Base-by-base conservation (phyloP, 164 flowering plant genomes). In the Stephania cephalantha region DNA sequence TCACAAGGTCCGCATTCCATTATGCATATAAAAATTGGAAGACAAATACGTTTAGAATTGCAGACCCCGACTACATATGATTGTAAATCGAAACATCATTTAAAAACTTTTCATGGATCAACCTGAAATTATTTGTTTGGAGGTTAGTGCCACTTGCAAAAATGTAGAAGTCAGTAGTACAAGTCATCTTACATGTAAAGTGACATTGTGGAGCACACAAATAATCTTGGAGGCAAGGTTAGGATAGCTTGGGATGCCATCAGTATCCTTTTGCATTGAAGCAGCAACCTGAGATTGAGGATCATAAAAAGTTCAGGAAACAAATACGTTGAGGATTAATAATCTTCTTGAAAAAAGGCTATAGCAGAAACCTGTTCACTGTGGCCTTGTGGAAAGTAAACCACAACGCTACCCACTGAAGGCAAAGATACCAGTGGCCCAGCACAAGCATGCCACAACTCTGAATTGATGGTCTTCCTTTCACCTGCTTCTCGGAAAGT, bases 381-480 rank as follows among this genome's bases (percentile, higher is more conserved):
- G 85, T 95, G 99, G 75, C 99, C 99, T 87, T 95, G 98, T 68
- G 98, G 97, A 78, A 95, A 95, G 87, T 95, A 95, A 69, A 95
- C 95, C 52, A 95, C 97, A 53, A 93, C 95, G 75, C 99, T 93
- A 52, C 99, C 97, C 50, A 90, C 92, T 25, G 95, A 96, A 68
- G 99, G 99, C 81, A 93, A 77, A 72, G 96, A 89, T 79, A 95
- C 93, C 79, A 95, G 83, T 30, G 99, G 97, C 52, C 99, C 99
- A 0, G 99, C 99, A 88, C 99, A 95, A 79, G 97, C 99, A 83
- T 95, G 97, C 97, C 99, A 95, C 83, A 95, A 77, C 81, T 95
- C 99, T 70, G 97, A 95, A 86, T 93, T 93, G n/a, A 90, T 93
- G 70, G 64, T 84, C 84, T 84, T 94, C 76, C 85, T 87, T 74